These are phyloP conservation scores for Beauveria caledonica DNA, from an alignment of 2,329 filamentous ascomycete species.

Conservation along the genomic window DNA sequence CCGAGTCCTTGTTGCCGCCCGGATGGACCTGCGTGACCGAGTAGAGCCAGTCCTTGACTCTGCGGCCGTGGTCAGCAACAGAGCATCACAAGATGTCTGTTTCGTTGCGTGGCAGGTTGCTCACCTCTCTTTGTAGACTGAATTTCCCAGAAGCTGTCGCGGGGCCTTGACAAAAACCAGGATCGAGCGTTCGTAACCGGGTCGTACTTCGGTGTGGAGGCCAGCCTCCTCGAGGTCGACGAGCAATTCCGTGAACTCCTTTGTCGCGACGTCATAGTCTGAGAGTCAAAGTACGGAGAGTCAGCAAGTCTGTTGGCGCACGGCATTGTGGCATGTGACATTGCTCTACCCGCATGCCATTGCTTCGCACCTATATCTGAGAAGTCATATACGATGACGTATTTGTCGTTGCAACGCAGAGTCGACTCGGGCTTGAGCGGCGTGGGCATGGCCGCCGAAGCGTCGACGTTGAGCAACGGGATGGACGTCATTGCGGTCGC, in stretches of 20 bases:
- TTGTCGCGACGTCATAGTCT: constrained; percentile 27
- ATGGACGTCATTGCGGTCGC: not conserved
- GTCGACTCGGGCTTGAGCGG: not conserved
- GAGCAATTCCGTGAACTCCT: constrained; percentile 39
- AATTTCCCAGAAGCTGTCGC: constrained; percentile 52
- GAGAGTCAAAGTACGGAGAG: not conserved
- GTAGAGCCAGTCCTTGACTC: constrained; percentile 69
- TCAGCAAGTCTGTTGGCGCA: not conserved
- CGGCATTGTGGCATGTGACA: not conserved
- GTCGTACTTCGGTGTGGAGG: constrained; percentile 62
- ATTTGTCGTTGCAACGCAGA: constrained; percentile 28
- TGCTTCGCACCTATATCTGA: constrained; percentile 22
- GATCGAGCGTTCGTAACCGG: constrained; percentile 58
- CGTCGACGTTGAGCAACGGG: constrained; percentile 6
- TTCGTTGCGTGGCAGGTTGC: not conserved
- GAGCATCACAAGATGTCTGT: not conserved
- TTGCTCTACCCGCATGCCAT: not conserved
- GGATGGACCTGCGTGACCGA: constrained; percentile 59
- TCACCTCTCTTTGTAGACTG: constrained; percentile 60
- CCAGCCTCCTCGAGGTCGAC: constrained; percentile 53
- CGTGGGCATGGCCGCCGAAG: not conserved
- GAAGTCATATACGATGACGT: constrained; percentile 33
- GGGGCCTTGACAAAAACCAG: constrained; percentile 60
- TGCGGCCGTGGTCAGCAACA: constrained; percentile 21
- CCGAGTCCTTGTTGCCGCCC: constrained; percentile 41